These are phyloP conservation scores for Exophiala lecanii-corni DNA, from an alignment of 2,329 filamentous ascomycete genomes.

Conservation along the genomic window DNA sequence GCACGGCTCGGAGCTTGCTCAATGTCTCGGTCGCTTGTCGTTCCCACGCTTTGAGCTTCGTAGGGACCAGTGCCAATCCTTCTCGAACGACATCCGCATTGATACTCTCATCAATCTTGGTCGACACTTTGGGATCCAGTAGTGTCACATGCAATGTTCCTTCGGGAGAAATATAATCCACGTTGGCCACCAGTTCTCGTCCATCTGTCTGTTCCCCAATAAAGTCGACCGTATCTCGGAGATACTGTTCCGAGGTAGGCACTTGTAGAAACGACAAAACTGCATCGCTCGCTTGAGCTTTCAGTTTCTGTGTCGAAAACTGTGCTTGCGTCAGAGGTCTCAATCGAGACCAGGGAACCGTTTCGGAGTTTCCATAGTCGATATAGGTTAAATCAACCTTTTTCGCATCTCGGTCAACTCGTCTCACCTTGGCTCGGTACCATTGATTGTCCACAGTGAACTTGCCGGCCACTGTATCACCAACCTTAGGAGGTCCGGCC, in stretches of 20 bases:
- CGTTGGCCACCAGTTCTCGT: slow-evolving; percentile 79
- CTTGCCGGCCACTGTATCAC: slow-evolving; percentile 84
- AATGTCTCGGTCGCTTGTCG: slow-evolving; percentile 68
- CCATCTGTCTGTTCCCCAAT: slow-evolving; percentile 70
- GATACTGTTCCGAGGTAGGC: slow-evolving; percentile 75
- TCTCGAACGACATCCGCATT: slow-evolving; percentile 82
- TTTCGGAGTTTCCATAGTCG: slow-evolving; percentile 94
- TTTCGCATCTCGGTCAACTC: slow-evolving; percentile 88
- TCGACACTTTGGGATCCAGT: slow-evolving; percentile 66
- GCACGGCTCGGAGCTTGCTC: slow-evolving; percentile 65
- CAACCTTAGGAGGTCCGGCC: slow-evolving; percentile 74
- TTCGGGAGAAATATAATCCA: slow-evolving; percentile 80
- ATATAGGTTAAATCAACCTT: slow-evolving; percentile 88
- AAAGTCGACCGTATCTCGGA: slow-evolving; percentile 71
- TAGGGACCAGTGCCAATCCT: slow-evolving; percentile 84
- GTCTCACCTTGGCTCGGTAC: slow-evolving; percentile 87
- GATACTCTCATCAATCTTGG: slow-evolving; percentile 68
- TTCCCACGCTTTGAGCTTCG: slow-evolving; percentile 91
- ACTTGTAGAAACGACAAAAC: slow-evolving; percentile 86
- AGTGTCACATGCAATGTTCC: slow-evolving; percentile 81
- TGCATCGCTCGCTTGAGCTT: slow-evolving; percentile 81
- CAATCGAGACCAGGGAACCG: slow-evolving; percentile 76
- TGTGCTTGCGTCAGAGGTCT: slow-evolving; percentile 73
- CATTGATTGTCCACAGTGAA: slow-evolving; percentile 87
- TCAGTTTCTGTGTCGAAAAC: slow-evolving; percentile 77